Percentiles rank a stretch among this genome's conserved stretches.
These are phyloP conservation scores for Cryptococcus sp. DNA, from an alignment of 1,284 basidiomycete species.

Conservation along the genomic window DNA sequence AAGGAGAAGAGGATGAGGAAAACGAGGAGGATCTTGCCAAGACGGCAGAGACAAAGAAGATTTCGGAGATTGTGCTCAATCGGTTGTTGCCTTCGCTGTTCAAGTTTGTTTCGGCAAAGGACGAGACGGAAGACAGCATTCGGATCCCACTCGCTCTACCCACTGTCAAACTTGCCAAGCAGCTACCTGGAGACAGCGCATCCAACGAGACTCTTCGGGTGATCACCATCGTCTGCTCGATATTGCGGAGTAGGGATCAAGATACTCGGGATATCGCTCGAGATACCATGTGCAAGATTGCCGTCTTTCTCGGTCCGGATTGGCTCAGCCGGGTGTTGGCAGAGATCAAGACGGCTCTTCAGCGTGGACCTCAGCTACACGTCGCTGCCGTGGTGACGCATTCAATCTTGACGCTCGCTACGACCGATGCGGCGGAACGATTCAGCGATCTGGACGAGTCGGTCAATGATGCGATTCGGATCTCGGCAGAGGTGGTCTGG, in stretches of 20 bases:
- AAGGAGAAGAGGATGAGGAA: conserved; percentile 33
- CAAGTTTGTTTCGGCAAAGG: conserved; percentile 71
- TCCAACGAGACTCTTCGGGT: conserved; percentile 71
- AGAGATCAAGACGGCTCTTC: conserved; percentile 75
- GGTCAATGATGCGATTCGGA: conserved; percentile 68
- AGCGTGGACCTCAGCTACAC: conserved; percentile 90
- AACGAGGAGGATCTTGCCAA: conserved; percentile 32
- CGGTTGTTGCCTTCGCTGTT: conserved; percentile 72
- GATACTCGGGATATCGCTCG: conserved; percentile 86
- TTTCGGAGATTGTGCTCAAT: conserved; percentile 70
- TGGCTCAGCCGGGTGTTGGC: conserved; percentile 70
- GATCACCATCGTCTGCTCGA: conserved; percentile 77
- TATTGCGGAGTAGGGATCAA: conserved; percentile 85
- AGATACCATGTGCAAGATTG: conserved; percentile 79
- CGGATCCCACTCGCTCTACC: conserved; percentile 86
- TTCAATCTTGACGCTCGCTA: conserved; percentile 73
- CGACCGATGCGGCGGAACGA: conserved; percentile 51
- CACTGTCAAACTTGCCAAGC: conserved; percentile 74
- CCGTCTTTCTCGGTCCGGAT: conserved; percentile 63
- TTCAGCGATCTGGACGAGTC: conserved; percentile 70
- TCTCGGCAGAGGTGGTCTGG: conserved; percentile 90
- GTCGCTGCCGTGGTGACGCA: conserved; percentile 83
- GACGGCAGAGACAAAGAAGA: conserved; percentile 43
- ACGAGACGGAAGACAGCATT: conserved; percentile 75
- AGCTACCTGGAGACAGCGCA: conserved; percentile 67